Percentiles rank a stretch among this genome's conserved stretches.
Conservation (phyloP, 2,329 filamentous ascomycete genomes). For the Colletotrichum cuscutae region DNA sequence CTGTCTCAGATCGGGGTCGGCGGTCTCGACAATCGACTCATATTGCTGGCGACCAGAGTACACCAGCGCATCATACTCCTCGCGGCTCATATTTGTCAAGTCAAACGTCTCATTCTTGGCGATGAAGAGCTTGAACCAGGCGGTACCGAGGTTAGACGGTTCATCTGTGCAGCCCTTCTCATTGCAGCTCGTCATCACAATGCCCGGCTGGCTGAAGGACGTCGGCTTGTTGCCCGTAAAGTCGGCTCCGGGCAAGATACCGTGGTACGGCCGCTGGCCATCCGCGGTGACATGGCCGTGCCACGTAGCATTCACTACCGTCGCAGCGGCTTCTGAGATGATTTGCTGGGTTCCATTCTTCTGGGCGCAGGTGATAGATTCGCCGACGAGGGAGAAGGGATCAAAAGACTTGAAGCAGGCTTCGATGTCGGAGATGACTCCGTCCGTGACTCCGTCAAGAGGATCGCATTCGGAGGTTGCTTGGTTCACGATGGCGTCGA, state of each 20-base stretch:
- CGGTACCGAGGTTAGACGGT: background rate
- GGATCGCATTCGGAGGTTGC: constrained; percentile 47
- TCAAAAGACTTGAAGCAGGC: constrained; percentile 39
- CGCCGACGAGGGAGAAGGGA: constrained; percentile 31
- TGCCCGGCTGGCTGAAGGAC: background rate
- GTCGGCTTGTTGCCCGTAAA: background rate
- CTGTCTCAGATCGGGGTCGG: constrained; percentile 40
- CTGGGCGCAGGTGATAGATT: background rate
- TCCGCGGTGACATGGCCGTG: background rate
- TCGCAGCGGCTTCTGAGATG: background rate
- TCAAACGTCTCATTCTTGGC: background rate
- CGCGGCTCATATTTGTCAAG: background rate
- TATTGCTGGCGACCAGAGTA: background rate
- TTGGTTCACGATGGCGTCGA: constrained; percentile 39
- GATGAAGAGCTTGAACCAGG: constrained; percentile 14
- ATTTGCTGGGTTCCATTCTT: background rate
- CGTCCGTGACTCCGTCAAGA: constrained; percentile 39
- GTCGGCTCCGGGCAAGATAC: background rate
- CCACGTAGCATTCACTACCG: background rate
- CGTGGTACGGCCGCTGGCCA: background rate
- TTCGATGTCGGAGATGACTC: constrained; percentile 27
- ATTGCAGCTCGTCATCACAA: background rate
- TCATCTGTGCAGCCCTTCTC: background rate
- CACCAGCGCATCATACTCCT: constrained; percentile 8
- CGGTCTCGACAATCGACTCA: background rate